phyloP scores from a whole-genome alignment of 2,329 filamentous ascomycete genomes.

The Aspergillus sclerotialis region DNA sequence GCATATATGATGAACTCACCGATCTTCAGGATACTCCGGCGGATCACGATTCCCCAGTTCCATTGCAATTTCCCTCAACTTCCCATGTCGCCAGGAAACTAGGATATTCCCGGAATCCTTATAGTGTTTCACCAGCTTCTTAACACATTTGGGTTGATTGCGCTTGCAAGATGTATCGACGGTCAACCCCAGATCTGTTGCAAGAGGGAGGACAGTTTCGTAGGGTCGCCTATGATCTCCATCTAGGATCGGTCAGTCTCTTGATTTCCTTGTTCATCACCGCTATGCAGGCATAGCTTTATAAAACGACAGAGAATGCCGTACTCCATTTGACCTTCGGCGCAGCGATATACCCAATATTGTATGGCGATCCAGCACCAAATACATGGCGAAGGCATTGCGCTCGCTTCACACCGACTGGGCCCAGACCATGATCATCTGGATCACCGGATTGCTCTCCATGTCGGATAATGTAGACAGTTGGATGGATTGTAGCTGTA shows the following conservation, averaged over 20 bases:
- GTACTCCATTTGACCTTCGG: conserved; percentile 17
- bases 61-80: conserved; percentile 15
- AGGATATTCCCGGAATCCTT: conserved; percentile 20
- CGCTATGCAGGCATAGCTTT: neutral
- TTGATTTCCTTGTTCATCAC: neutral
- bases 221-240: conserved; percentile 12
- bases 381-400: conserved; percentile 23
- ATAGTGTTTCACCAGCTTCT: conserved; percentile 11
- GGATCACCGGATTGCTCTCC: conserved; percentile 20
- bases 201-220: conserved; percentile 20
- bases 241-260: conserved; percentile 5
- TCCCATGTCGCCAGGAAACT: conserved; percentile 22
- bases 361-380: conserved; percentile 14
- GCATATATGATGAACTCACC: conserved; percentile 17
- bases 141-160: conserved; percentile 16
- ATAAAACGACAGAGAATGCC: conserved; percentile 3
- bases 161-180: conserved; percentile 22
- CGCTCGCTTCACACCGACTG: conserved; percentile 19
- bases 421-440: conserved; percentile 15
- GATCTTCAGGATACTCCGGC: conserved; percentile 17
- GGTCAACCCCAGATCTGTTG: conserved; percentile 17
- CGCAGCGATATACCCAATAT: conserved; percentile 23
- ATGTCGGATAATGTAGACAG: conserved; percentile 24
- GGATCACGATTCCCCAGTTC: conserved; percentile 14
- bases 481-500: conserved; percentile 10